Conservation (phyloP, 78 protist species). For the Polysphondylium violaceum region DNA sequence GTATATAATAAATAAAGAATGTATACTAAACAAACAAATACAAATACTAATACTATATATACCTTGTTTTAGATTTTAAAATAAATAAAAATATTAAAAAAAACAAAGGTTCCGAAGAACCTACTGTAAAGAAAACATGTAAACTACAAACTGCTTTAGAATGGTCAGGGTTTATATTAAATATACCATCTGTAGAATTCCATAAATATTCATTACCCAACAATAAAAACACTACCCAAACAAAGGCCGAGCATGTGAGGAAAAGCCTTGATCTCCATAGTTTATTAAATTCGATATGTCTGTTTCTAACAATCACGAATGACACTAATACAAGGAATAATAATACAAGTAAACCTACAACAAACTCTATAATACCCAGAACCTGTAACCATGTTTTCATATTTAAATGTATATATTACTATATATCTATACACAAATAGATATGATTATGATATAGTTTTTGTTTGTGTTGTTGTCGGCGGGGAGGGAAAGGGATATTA, state of each 20-base stretch:
- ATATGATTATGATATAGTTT: too few relatives aligned
- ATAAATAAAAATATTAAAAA: slow-evolving; percentile 60
- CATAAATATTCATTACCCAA: slow-evolving; percentile 62
- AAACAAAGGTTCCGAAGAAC: slow-evolving; percentile 53
- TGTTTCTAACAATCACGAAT: slow-evolving; percentile 7
- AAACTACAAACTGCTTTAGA: slow-evolving; percentile 45
- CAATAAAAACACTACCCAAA: slow-evolving; percentile 66
- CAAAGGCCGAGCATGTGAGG: slow-evolving; percentile 27
- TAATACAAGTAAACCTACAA: slow-evolving; percentile 36
- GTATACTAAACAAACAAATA: neutral
- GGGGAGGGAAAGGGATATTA: too few relatives aligned
- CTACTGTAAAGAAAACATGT: slow-evolving; percentile 75
- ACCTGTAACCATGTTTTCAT: slow-evolving; percentile 67
- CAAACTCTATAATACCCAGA: slow-evolving; percentile 62
- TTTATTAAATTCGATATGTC: slow-evolving; percentile 46
- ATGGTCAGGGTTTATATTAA: slow-evolving; percentile 6
- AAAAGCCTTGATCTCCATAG: slow-evolving; percentile 48
- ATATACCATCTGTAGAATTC: slow-evolving; percentile 54
- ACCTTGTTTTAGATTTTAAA: slow-evolving; percentile 71
- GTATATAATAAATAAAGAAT: neutral
- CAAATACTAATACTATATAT: slow-evolving; percentile 2
- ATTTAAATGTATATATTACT: too few relatives aligned
- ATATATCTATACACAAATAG: too few relatives aligned
- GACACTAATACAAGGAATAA: slow-evolving; percentile 9
- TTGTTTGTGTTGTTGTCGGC: too few relatives aligned